Base-by-base conservation (phyloP, 495 filamentous ascomycete genomes). In the Tuber microsphaerosporum region DNA sequence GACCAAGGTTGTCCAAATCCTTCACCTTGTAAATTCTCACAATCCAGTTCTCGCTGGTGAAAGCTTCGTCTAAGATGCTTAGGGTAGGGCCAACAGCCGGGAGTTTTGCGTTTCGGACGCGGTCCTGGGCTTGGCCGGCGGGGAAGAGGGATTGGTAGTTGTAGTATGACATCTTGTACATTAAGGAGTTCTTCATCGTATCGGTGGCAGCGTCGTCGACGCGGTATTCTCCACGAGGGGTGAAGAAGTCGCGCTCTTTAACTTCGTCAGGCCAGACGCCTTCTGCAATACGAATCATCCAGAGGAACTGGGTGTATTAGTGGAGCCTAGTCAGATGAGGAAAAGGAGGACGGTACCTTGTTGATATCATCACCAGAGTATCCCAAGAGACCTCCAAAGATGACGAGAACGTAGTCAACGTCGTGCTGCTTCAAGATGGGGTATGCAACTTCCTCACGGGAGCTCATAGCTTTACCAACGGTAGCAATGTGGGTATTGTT, bases 131-230 rank as follows among this genome's bases (percentile, higher is more conserved):
- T 83, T 97, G 93, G 79, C 96, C 95, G 22, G 90, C 87, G 20
- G 93, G 94, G 89, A 98, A 99, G 75, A 99, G 90, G 34, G 88
- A 85, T 85, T 94, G 89, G 88, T 91, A 99, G 88, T 97, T 97
- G 89, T 97, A 92, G 88, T 98, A 99, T 48, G 93, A 97, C 96
- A 99, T 97, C 89, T 99, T 99, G 89, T 99, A 99, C 94, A 99
- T 97, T 87, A 99, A 89, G 84, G 93, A 97, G 88, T 99, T 97
- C 86, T 91, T 94, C 96, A 99, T 99, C 44, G 94, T 92, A 26
- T 94, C 92, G n/a, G 94, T 97, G 56, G 96, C 96, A 80, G 93
- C 89, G 48, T 91, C 92, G 81, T 99, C 96, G 65, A 99, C 93
- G 73, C 92, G 90, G 85, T 98, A 99, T 84, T 99, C 96, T 82